phyloP scores from a whole-genome alignment of 2,329 filamentous ascomycete species.

The Trichoderma guizhouense region DNA sequence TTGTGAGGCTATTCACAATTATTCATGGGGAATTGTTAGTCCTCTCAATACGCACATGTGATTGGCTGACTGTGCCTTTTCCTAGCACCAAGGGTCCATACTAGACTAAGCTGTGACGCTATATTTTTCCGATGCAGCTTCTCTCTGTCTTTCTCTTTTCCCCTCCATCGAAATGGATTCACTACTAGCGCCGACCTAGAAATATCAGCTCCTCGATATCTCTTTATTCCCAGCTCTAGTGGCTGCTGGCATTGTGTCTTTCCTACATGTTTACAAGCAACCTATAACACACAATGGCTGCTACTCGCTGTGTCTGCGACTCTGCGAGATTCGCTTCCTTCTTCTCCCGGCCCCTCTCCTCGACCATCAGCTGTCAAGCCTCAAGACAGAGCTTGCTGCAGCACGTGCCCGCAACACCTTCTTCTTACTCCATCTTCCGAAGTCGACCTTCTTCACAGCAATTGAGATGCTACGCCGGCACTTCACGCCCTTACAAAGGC shows the following conservation, averaged over 20 bases:
- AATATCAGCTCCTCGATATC: background rate
- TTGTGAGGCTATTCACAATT: background rate
- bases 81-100: background rate
- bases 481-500: background rate
- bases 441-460: background rate
- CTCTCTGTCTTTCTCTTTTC: background rate
- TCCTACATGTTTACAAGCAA: background rate
- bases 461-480: slow-evolving; percentile 7
- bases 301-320: slow-evolving; percentile 39
- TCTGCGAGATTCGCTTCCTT: slow-evolving; percentile 41
- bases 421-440: background rate
- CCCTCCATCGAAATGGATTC: background rate
- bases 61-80: background rate
- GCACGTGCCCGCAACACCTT: slow-evolving; percentile 19
- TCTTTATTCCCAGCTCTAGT: background rate
- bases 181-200: background rate
- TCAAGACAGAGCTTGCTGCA: slow-evolving; percentile 9
- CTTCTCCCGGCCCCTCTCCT: slow-evolving; percentile 23
- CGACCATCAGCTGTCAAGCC: slow-evolving; percentile 21
- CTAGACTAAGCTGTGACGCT: background rate
- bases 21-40: background rate
- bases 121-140: background rate
- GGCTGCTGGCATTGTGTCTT: background rate
- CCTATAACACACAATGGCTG: slow-evolving; percentile 41
- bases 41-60: background rate